Percentiles rank a stretch among this genome's conserved stretches.
Evolutionary conservation across 129 eudicot genomes (phyloP).

Genomic region (Scalesia atractyloides): DNA sequence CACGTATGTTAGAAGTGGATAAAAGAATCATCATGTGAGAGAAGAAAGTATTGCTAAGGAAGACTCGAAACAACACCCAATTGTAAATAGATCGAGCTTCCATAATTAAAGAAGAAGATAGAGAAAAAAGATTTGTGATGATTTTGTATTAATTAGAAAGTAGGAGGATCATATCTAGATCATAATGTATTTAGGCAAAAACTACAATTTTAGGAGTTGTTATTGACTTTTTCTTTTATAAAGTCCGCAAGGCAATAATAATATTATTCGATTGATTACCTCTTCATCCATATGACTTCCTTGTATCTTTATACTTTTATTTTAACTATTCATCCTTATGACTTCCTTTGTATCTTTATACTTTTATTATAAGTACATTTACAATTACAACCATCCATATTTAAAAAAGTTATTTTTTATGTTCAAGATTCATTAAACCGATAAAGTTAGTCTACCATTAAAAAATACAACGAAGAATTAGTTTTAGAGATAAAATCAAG

Average conservation of each 20-base stretch:
- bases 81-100: slow-evolving; percentile 57
- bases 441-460: no score
- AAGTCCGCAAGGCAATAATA: slow-evolving; percentile 80
- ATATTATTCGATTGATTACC: slow-evolving; percentile 24
- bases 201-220: slow-evolving; percentile 13
- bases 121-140: slow-evolving; percentile 24
- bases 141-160: slow-evolving; percentile 34
- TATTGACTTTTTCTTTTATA: slow-evolving; percentile 7
- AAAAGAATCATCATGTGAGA: slow-evolving; percentile 25
- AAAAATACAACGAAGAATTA: no score
- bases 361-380: no score
- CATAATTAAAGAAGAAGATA: slow-evolving; percentile 24
- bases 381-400: no score
- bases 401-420: no score
- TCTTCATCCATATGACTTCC: neutral
- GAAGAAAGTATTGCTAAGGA: slow-evolving; percentile 29
- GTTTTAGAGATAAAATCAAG: no score
- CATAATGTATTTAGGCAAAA: slow-evolving; percentile 22
- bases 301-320: neutral
- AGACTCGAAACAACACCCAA: slow-evolving; percentile 27
- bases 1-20: slow-evolving; percentile 5
- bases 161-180: slow-evolving; percentile 33
- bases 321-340: neutral
- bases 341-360: neutral
- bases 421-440: no score